These are phyloP conservation scores for Acanthochlamys bracteata DNA, from an alignment of 106 monocot genomes.

Conservation along the genomic window DNA sequence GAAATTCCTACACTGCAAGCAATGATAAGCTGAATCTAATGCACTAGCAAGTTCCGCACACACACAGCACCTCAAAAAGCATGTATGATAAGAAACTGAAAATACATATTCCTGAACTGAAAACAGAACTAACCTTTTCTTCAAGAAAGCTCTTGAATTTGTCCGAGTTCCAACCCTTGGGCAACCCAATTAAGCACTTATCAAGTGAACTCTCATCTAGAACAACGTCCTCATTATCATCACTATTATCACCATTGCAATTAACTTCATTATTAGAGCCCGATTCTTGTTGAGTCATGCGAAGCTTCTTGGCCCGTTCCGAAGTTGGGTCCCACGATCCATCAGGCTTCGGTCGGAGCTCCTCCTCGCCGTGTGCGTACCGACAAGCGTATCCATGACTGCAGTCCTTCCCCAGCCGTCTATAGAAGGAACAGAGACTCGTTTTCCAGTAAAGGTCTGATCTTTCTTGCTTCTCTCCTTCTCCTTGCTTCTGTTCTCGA, in stretches of 20 bases:
- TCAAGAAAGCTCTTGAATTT: conserved; percentile 61
- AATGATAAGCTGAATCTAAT: background rate
- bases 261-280: background rate
- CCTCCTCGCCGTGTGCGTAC: conserved; percentile 84
- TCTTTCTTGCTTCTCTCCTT: background rate
- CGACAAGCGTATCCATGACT: conserved; percentile 74
- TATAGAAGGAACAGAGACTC: conserved; percentile 78
- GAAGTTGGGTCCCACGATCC: conserved; percentile 90
- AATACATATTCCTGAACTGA: background rate
- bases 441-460: conserved; percentile 62
- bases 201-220: conserved; percentile 33
- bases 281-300: conserved; percentile 50
- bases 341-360: conserved; percentile 80
- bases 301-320: conserved; percentile 58
- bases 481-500: background rate
- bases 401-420: conserved; percentile 27
- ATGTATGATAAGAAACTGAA: background rate
- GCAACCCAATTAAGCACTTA: conserved; percentile 76
- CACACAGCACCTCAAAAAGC: background rate
- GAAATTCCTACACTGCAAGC: background rate
- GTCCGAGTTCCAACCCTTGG: conserved; percentile 58
- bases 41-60: background rate
- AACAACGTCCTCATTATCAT: background rate
- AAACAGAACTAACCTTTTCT: conserved; percentile 21
- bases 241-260: background rate